A percentile compares a stretch with the other conserved stretches of the same genome.
Conservation (phyloP, 2,329 filamentous ascomycete genomes). For the Plectosphaerella cucumerina region DNA sequence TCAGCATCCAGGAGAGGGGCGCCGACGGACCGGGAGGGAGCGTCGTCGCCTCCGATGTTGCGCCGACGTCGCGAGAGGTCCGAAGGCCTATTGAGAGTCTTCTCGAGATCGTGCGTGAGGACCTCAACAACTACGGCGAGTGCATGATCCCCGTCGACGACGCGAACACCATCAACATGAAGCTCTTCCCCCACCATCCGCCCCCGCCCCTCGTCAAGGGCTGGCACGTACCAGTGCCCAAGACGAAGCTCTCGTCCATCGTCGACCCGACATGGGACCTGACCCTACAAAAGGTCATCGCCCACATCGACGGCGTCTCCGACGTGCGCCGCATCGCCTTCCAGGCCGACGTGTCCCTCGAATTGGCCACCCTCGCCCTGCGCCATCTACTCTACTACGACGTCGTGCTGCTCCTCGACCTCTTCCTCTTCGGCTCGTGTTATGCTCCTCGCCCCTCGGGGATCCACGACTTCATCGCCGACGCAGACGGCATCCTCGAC, state of each 20-base stretch:
- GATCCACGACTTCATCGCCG: constrained; percentile 74
- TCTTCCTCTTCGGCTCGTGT: constrained; percentile 90
- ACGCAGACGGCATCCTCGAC: constrained; percentile 70
- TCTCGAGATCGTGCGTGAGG: constrained; percentile 75
- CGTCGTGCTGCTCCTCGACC: constrained; percentile 83
- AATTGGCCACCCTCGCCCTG: constrained; percentile 80
- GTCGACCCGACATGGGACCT: constrained; percentile 70
- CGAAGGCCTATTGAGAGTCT: constrained; percentile 75
- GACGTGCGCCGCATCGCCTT: constrained; percentile 84
- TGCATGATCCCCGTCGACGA: constrained; percentile 98
- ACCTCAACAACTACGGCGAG: constrained; percentile 94
- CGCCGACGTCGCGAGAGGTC: neutral
- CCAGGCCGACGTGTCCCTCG: constrained; percentile 79
- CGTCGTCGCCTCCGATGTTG: neutral
- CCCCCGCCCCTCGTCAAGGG: constrained; percentile 73
- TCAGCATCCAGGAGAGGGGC: constrained; percentile 58
- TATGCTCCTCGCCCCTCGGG: constrained; percentile 77
- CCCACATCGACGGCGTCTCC: constrained; percentile 85
- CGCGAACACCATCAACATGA: constrained; percentile 92
- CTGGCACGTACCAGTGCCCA: constrained; percentile 85
- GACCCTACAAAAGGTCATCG: constrained; percentile 73
- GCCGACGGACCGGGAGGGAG: constrained; percentile 7
- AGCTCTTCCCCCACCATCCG: constrained; percentile 81
- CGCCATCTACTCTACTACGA: constrained; percentile 92
- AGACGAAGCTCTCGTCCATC: constrained; percentile 60